Percentiles rank a stretch among this genome's conserved stretches.
Conservation (phyloP, 352 stramenopile genomes). For the Globisporangium solare region DNA sequence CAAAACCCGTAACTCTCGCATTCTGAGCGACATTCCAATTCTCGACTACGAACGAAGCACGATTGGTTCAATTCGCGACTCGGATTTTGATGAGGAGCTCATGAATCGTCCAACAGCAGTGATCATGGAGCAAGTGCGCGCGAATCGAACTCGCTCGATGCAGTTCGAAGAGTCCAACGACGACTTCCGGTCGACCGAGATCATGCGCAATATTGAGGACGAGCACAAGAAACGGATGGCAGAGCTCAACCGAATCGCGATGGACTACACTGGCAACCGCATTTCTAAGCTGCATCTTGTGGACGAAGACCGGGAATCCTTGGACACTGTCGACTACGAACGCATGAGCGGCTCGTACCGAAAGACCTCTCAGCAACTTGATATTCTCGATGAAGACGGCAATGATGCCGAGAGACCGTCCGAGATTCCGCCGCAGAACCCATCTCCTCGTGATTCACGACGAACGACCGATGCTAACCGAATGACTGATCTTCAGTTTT, state of each 20-base stretch:
- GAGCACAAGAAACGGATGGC: slow-evolving; percentile 61
- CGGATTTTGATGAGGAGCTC: slow-evolving; percentile 39
- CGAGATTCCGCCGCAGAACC: neutral
- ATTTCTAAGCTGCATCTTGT: slow-evolving; percentile 33
- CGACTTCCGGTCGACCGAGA: slow-evolving; percentile 35
- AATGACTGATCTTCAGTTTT: too few species aligned
- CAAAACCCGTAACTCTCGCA: slow-evolving; percentile 10
- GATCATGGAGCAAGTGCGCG: slow-evolving; percentile 35
- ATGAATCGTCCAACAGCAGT: slow-evolving; percentile 34
- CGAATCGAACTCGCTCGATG: slow-evolving; percentile 20
- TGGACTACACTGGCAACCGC: slow-evolving; percentile 38
- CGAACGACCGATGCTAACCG: too few species aligned
- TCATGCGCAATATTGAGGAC: slow-evolving; percentile 40
- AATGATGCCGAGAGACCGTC: slow-evolving; percentile 1
- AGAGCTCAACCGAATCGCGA: slow-evolving; percentile 46
- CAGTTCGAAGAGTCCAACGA: slow-evolving; percentile 24
- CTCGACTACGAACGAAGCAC: slow-evolving; percentile 10
- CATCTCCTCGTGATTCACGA: too few species aligned
- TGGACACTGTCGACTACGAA: slow-evolving; percentile 36
- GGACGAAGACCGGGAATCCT: slow-evolving; percentile 34
- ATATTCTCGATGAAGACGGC: slow-evolving; percentile 6
- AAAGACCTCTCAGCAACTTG: slow-evolving; percentile 15
- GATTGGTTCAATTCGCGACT: slow-evolving; percentile 20
- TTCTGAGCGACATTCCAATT: slow-evolving; percentile 16
- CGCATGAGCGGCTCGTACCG: slow-evolving; percentile 10